Base-by-base conservation (phyloP, 495 filamentous ascomycete species). In the Tuber borchii region DNA sequence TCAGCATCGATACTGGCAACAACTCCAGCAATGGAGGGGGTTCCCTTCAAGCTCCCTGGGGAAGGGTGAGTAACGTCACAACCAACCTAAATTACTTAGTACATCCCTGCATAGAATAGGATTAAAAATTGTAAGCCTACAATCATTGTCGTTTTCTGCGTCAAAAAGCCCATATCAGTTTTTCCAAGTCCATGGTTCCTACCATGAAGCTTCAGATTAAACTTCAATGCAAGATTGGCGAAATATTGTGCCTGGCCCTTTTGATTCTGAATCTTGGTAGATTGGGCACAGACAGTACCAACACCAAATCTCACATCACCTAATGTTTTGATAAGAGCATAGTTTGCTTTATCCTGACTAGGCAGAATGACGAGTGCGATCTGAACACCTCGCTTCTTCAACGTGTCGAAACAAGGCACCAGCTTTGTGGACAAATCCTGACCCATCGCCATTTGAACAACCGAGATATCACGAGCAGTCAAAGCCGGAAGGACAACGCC, bases 31-130 rank as follows among this genome's bases (percentile, higher is more conserved):
- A 95, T 88, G 79, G 90, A 93, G 8, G 93, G 93, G 1, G 88
- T 86, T 8, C 84, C 85, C 17, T 85, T 83, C 0, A 85, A 75
- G 22, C 88, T 88, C 0, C 92, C 88, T 14, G 93, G 93, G 0
- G 92, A 93, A 0, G 94, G 94, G 79, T 97, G 94, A 0, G 93
- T 95, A 3, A 97, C 93, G 79, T 97, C 94, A 68, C 93, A 90
- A 0, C 94, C 94, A 46, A 95, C 84, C 76, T 82, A 75, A 17
- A 56, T 45, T 42, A 20, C 8, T 76, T 45, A 78, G 76, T 69
- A 2, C 69, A 40, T 19, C n/a, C 31, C 31, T 34, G 8, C 20
- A 19, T 26, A 5, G 1, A 74, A 69, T 22, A 70, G 51, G 10
- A 31, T 9, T 37, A 46, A 48, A 56, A 22, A 19, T 56, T 14